These are phyloP conservation scores for Calonectria pteridis DNA, from an alignment of 2,329 filamentous ascomycete species.

Conservation along the genomic window DNA sequence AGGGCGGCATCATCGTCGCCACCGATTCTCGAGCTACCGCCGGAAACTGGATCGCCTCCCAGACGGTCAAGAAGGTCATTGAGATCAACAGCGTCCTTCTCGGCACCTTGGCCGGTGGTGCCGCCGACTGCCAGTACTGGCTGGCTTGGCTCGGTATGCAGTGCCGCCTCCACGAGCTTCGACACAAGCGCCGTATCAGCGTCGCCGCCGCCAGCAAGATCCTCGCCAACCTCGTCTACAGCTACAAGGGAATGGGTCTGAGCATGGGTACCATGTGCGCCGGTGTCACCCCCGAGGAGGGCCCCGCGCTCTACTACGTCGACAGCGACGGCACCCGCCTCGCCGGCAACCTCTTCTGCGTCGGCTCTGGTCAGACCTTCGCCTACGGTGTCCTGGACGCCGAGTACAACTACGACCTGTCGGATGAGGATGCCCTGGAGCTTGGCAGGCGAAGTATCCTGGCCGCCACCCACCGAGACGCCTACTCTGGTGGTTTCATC, in stretches of 20 bases:
- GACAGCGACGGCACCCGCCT: conserved; percentile 93
- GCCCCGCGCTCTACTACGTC: conserved; percentile 98
- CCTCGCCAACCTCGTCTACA: conserved; percentile 97
- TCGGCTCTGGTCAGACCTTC: conserved; percentile 98
- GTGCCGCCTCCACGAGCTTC: conserved; percentile 98
- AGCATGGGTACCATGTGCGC: conserved; percentile 99
- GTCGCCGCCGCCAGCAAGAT: conserved; percentile 98
- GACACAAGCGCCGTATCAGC: conserved; percentile 98
- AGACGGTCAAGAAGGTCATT: conserved; percentile 99
- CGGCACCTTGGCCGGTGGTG: conserved; percentile 98
- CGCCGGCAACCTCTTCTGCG: conserved; percentile 95
- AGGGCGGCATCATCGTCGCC: conserved; percentile 97
- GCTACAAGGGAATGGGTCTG: conserved; percentile 98
- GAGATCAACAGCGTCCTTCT: conserved; percentile 96
- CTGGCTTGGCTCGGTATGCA: conserved; percentile 98
- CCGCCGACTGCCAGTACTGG: conserved; percentile 99
- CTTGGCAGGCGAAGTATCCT: conserved; percentile 93
- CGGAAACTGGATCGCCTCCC: conserved; percentile 99
- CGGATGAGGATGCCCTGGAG: conserved; percentile 88
- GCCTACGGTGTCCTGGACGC: conserved; percentile 98
- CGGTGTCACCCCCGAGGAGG: conserved; percentile 94
- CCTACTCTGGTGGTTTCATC: conserved; percentile 98
- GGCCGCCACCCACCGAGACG: conserved; percentile 95
- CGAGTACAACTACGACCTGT: conserved; percentile 91
- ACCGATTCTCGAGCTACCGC: conserved; percentile 98